Evolutionary conservation across 345 rosid genomes (phyloP), one percentile per base, ranked within the genome.

Genomic region (Firmiana major): DNA sequence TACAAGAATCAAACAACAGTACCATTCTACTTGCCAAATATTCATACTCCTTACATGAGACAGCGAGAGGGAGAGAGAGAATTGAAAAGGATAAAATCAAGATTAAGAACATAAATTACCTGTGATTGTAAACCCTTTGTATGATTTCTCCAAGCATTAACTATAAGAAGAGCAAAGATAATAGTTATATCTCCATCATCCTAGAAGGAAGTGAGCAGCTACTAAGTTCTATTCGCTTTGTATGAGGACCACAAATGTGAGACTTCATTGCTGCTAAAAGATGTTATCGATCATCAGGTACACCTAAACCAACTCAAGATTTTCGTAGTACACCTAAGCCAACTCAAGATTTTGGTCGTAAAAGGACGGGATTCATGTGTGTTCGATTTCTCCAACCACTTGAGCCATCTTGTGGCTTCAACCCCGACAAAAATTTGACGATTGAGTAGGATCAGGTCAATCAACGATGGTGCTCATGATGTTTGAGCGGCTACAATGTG

Each of bases 51-150:
- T 43, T 10, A 43, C 46, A 9, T 43, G 46, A 43, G 12, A 43
- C 11, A 1, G 12, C 9, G 46, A 43, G 46, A n/a, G n/a, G n/a
- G n/a, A 42, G 2, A 42, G 45, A 43, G 3, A 43, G 46, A 43
- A 43, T 9, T 43, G 12, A 9, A 43, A 43, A 7, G 9, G 9
- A 42, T 42, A 42, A 42, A 42, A 42, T 36, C n/a, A n/a, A n/a
- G n/a, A 58, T 74, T 65, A 59, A 68, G 57, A n/a, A 73, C 63
- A 66, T 55, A 51, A 58, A 66, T 76, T 49, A 77, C 80, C 78
- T 71, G 78, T 75, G 60, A 60, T 48, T 62, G 45, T 65, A 77
- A 65, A 73, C 79, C 26, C 80, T 77, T 66, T 38, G 49, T 65
- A 66, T 75, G n/a, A 43, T 71, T 71, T 51, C 73, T 67, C 49